phyloP scores from a whole-genome alignment of 2,329 filamentous ascomycete genomes.

The Byssochlamys sp. region DNA sequence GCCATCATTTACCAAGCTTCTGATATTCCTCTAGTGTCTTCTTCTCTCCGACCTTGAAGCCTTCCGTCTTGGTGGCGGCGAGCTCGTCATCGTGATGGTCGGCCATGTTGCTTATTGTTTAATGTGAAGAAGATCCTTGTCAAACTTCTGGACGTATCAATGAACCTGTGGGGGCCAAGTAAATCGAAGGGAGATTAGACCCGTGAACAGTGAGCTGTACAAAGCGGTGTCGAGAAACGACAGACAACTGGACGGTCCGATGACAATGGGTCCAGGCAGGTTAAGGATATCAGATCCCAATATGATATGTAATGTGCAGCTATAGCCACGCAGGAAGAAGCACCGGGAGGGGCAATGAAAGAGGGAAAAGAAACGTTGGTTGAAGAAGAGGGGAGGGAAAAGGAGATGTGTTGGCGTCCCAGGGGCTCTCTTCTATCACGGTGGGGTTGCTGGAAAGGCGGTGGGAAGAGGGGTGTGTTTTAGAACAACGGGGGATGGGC shows the following conservation, averaged over 20 bases:
- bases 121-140: background rate
- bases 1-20: slow-evolving; percentile 64
- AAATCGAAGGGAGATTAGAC: background rate
- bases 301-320: background rate
- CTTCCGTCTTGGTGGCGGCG: slow-evolving; percentile 76
- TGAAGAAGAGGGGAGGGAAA: slow-evolving; percentile 3
- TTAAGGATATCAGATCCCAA: background rate
- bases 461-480: slow-evolving; percentile 15
- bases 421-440: slow-evolving; percentile 8
- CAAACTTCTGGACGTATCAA: background rate
- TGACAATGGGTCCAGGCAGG: background rate
- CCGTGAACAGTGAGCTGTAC: background rate
- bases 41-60: slow-evolving; percentile 98
- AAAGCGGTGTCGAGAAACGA: background rate
- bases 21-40: slow-evolving; percentile 93
- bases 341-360: background rate
- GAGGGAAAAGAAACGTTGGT: background rate
- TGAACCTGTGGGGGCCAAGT: background rate
- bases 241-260: background rate
- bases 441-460: slow-evolving; percentile 22
- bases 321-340: background rate
- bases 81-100: slow-evolving; percentile 69
- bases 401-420: slow-evolving; percentile 1
- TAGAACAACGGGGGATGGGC: background rate
- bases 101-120: slow-evolving; percentile 45